These are phyloP conservation scores for Passiflora organensis DNA, from an alignment of 345 rosid genomes.

Conservation along the genomic window DNA sequence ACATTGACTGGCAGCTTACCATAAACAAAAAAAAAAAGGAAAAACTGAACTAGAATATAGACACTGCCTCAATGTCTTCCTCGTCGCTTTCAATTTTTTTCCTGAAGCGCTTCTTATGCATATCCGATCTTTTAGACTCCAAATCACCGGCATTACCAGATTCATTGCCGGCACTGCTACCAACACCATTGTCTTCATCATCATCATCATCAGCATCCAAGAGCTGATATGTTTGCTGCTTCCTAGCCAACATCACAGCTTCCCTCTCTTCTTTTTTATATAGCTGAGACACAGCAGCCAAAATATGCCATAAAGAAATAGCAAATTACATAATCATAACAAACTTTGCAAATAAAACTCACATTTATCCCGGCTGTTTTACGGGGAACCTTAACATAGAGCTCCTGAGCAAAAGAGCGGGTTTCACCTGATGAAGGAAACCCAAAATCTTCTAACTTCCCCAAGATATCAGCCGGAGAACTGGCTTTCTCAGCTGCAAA, in stretches of 20 bases:
- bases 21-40: constrained; percentile 9
- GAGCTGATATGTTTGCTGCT: constrained; percentile 58
- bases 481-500: constrained; percentile 65
- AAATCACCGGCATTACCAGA: constrained; percentile 26
- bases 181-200: constrained; percentile 26
- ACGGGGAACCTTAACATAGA: constrained; percentile 54
- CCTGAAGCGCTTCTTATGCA: constrained; percentile 67
- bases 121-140: constrained; percentile 40
- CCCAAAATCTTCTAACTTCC: constrained; percentile 47
- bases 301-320: neutral
- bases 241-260: constrained; percentile 71
- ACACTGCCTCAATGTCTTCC: constrained; percentile 64
- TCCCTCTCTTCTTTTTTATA: constrained; percentile 84
- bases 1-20: constrained; percentile 16
- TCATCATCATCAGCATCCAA: constrained; percentile 71
- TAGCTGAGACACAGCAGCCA: constrained; percentile 30
- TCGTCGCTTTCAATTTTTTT: constrained; percentile 67
- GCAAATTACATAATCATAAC: neutral
- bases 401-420: constrained; percentile 48
- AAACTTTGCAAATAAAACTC: constrained; percentile 22
- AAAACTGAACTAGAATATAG: too few relatives aligned
- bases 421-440: constrained; percentile 49
- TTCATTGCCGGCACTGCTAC: constrained; percentile 18
- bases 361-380: constrained; percentile 45
- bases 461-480: constrained; percentile 51